phyloP scores from a whole-genome alignment of 108 stramenopile species.

The Seminavis robusta region DNA sequence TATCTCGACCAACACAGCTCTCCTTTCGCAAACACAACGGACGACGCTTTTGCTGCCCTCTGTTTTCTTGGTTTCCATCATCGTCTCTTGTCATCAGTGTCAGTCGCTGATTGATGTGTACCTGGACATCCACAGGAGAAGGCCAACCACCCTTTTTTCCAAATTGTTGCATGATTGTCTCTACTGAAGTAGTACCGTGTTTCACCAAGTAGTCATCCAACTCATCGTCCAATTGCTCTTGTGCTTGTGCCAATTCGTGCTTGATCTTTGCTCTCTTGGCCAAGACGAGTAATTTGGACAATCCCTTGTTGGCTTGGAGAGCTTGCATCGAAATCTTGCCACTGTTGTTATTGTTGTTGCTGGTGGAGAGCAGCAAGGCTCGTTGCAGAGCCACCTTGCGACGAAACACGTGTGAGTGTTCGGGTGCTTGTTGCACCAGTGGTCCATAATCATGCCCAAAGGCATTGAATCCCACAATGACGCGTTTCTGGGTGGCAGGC shows the following conservation, averaged over 20 bases:
- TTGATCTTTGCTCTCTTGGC: slow-evolving; percentile 55
- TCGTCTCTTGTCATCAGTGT: no score
- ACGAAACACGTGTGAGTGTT: slow-evolving; percentile 68
- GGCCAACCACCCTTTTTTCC: slow-evolving; percentile 4
- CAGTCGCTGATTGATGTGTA: slow-evolving; percentile 22
- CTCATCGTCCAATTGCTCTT: slow-evolving; percentile 4
- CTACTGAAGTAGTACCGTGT: not conserved
- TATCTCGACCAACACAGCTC: no score
- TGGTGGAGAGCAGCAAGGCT: slow-evolving; percentile 7
- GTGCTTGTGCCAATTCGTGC: slow-evolving; percentile 17
- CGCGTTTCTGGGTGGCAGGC: slow-evolving; percentile 31
- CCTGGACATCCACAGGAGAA: slow-evolving; percentile 27
- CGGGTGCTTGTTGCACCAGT: slow-evolving; percentile 53
- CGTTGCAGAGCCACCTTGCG: slow-evolving; percentile 53
- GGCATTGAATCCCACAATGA: slow-evolving; percentile 82
- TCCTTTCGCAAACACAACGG: no score
- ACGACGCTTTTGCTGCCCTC: no score
- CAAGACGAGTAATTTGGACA: slow-evolving; percentile 58
- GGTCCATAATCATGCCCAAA: slow-evolving; percentile 64
- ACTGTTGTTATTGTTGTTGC: slow-evolving; percentile 1
- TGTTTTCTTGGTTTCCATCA: no score
- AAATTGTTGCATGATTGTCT: slow-evolving; percentile 26
- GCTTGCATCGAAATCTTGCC: slow-evolving; percentile 31
- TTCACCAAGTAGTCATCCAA: not conserved
- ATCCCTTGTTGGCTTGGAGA: slow-evolving; percentile 43